Evolutionary conservation across 2,329 filamentous ascomycete genomes (phyloP), one percentile per base, ranked within the genome.

Genomic region (Lasiodiplodia sp.): DNA sequence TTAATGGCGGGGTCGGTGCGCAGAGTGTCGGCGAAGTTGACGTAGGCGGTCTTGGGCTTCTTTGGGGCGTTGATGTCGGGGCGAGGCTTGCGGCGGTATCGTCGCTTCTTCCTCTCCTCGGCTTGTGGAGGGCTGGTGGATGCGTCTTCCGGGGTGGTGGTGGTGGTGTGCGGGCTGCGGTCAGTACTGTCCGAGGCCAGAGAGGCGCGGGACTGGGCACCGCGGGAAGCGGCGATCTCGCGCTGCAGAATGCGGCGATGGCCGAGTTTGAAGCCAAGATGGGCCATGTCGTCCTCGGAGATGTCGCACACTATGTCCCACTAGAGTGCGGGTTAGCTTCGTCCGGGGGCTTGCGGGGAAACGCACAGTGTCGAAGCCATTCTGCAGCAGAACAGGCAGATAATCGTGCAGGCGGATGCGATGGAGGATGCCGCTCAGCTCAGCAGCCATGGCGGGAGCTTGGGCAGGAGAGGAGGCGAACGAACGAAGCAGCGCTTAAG

Each of bases 1-100:
- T 73, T 76, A 67, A 81, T 73, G 25, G 73, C 73, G 21, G 78
- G 78, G 47, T 80, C 73, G 12, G 74, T 76, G 21, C 79, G 78
- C 25, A 79, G 75, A 55, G 79, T 71, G 63, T 81, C 79, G 57
- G 79, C 78, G 72, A 81, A 81, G 63, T 80, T 80, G n/a, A 81
- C 79, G 70, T 81, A 81, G 10, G 78, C 79, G 40, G 79, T 81
- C 64, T 81, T 80, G 37, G 79, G 79, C 64, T 80, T 79, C 70
- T 79, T 79, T 14, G 79, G 79, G 21, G 79, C 79, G 68, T 79
- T 75, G 40, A 63, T 62, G 65, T 81, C 79, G 12, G 78, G 73
- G 7, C 75, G 72, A 10, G 79, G 79, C 68, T 80, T 79, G 16
- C 79, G 74, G 28, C 78, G 71, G 70, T 81, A 81, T 62, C 76